Percentiles rank a stretch among this genome's conserved stretches.
phyloP scores from a whole-genome alignment of 768 basidiomycete species.

The Suillus alpinus region DNA sequence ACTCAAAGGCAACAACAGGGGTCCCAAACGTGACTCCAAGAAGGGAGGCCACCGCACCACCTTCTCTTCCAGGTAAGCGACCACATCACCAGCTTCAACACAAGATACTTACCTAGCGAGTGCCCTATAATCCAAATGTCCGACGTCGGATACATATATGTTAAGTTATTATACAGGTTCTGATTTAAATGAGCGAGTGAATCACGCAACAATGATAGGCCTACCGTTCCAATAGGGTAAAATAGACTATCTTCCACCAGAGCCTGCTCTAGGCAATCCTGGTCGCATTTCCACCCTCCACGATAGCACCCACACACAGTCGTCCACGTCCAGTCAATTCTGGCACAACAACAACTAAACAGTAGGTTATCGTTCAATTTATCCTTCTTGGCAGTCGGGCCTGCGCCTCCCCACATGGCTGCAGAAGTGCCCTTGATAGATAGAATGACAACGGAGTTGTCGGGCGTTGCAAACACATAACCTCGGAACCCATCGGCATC shows the following conservation, averaged over 20 bases:
- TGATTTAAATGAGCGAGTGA: neutral
- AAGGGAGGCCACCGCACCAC: conserved; percentile 74
- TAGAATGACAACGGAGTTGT: conserved; percentile 82
- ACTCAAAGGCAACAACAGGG: conserved; percentile 85
- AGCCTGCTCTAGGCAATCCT: conserved; percentile 72
- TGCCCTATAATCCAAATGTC: conserved; percentile 88
- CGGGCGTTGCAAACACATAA: conserved; percentile 81
- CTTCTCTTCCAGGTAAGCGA: conserved; percentile 28
- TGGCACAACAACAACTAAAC: conserved; percentile 93
- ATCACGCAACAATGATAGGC: conserved; percentile 25
- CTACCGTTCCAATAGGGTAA: conserved; percentile 84
- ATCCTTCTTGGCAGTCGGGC: conserved; percentile 88
- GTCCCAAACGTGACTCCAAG: conserved; percentile 86
- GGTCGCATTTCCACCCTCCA: conserved; percentile 78
- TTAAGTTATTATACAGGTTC: conserved; percentile 93
- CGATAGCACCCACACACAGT: conserved; percentile 89
- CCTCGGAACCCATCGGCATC: conserved; percentile 87
- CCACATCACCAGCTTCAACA: neutral
- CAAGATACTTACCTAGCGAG: conserved; percentile 53
- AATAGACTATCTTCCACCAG: conserved; percentile 80
- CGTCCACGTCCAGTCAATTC: conserved; percentile 90
- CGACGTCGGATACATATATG: conserved; percentile 87
- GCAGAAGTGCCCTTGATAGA: conserved; percentile 95
- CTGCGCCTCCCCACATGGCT: conserved; percentile 65
- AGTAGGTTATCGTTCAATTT: conserved; percentile 91